Base-by-base conservation (phyloP, 2,329 filamentous ascomycete genomes). In the Orbilia quercus region DNA sequence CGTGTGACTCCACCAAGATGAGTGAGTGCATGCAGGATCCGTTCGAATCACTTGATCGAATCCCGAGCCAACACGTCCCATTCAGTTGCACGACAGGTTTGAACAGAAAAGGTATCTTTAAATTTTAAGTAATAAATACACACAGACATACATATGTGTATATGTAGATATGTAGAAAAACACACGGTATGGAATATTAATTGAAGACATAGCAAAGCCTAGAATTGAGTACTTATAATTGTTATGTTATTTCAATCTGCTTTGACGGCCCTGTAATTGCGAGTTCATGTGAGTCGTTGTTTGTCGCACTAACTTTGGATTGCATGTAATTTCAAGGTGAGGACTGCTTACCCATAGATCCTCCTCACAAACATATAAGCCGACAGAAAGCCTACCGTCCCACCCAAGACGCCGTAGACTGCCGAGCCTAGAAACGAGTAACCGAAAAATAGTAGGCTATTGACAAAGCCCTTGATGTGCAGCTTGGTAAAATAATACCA, bases 401-500 rank as follows among this genome's bases (percentile, higher is more conserved):
- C 92, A 7, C 89, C 92, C 75, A 95, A 82, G 54, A 96, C 82
- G 0, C 90, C 91, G 79, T 95, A 96, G 2, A 95, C 88, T 47
- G 87, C 85, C 80, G 91, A 96, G 0, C 90, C 91, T 77, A 96
- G 85, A 79, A 91, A 89, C 80, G 89, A 92, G 80, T 96, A 96
- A 76, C 86, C 88, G 81, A 96, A 96, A 82, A 96, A 96, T 34
- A 96, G 84, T 79, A 96, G 80, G 51, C 89, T 88, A 78, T 90
- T 92, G 47, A 92, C 86, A 76, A 94, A 90, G 3, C 92, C 92
- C 4, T 87, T 86, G 75, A 96, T 91, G 80, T 93, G 90, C 64
- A 96, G 84, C 80, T 91, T 91, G 76, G 87, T 88, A 77, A 88
- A 85, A 81, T 91, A 96, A 82, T 94, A 96, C 89, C 91, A 96